Evolutionary conservation across 2,329 filamentous ascomycete species (phyloP).

Genomic region (Diaporthe sp.): DNA sequence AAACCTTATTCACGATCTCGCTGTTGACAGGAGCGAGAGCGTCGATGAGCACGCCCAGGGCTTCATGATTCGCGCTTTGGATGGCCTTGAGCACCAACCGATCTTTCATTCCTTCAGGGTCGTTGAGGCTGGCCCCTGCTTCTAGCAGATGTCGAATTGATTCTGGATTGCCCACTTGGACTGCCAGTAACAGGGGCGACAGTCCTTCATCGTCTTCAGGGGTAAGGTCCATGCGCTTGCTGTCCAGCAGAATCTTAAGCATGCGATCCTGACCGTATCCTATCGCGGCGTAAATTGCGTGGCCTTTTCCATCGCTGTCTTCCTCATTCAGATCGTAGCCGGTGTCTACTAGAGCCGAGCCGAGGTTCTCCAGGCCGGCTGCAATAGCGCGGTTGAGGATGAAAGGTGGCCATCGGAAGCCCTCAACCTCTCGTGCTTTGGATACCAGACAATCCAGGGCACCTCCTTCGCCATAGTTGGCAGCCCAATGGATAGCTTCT

Average conservation of each 20-base stretch:
- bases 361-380: background rate
- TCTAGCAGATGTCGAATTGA: background rate
- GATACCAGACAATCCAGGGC: background rate
- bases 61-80: background rate
- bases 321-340: slow-evolving; percentile 1
- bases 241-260: background rate
- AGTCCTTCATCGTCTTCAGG: background rate
- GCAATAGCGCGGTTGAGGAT: background rate
- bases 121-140: background rate
- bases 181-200: background rate
- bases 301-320: background rate
- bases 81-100: background rate
- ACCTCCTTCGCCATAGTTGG: background rate
- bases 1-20: background rate
- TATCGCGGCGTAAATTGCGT: background rate
- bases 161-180: background rate
- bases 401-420: background rate
- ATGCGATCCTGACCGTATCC: background rate
- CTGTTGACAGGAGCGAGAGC: background rate
- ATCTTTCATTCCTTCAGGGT: background rate
- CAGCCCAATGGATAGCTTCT: background rate
- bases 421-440: background rate
- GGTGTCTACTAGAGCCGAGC: background rate
- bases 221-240: background rate
- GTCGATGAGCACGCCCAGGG: background rate